A percentile compares a stretch with the other conserved stretches of the same genome.
phyloP scores from a whole-genome alignment of 495 filamentous ascomycete genomes.

The Penicillium ucsense region DNA sequence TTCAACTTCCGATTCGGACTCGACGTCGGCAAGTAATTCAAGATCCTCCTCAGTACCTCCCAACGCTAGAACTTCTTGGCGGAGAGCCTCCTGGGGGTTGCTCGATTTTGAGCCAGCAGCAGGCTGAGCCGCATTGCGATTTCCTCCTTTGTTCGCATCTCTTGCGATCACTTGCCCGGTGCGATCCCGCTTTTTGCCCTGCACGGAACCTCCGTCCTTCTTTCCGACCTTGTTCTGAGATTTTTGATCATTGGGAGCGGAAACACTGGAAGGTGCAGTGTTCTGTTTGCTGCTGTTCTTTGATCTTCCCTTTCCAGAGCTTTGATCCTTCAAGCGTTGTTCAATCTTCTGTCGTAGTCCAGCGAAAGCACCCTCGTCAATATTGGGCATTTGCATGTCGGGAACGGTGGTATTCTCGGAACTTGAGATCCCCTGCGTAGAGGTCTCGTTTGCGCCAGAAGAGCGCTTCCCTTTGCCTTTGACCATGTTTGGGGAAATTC shows the following conservation, averaged over 20 bases:
- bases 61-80: conserved; percentile 65
- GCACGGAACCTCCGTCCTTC: conserved; percentile 18
- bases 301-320: conserved; percentile 33
- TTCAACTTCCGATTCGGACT: conserved; percentile 54
- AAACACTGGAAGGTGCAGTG: conserved; percentile 8
- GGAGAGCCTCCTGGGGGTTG: conserved; percentile 33
- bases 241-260: conserved; percentile 21
- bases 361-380: conserved; percentile 52
- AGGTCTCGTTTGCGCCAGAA: conserved; percentile 21
- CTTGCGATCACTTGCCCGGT: conserved; percentile 41
- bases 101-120: conserved; percentile 9
- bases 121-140: conserved; percentile 15
- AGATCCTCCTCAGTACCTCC: conserved; percentile 71
- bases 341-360: conserved; percentile 58
- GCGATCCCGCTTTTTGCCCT: conserved; percentile 41
- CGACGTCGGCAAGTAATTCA: conserved; percentile 50
- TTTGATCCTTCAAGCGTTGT: conserved; percentile 38
- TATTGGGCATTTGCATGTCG: conserved; percentile 34
- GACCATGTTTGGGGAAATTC: conserved; percentile 17
- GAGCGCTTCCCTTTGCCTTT: conserved; percentile 35
- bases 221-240: conserved; percentile 16
- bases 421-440: conserved; percentile 7
- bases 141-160: conserved; percentile 20
- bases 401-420: conserved; percentile 16
- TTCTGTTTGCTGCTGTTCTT: conserved; percentile 30